These are phyloP conservation scores for Rhodotorula toruloides DNA, from an alignment of 768 basidiomycete species.

Conservation along the genomic window DNA sequence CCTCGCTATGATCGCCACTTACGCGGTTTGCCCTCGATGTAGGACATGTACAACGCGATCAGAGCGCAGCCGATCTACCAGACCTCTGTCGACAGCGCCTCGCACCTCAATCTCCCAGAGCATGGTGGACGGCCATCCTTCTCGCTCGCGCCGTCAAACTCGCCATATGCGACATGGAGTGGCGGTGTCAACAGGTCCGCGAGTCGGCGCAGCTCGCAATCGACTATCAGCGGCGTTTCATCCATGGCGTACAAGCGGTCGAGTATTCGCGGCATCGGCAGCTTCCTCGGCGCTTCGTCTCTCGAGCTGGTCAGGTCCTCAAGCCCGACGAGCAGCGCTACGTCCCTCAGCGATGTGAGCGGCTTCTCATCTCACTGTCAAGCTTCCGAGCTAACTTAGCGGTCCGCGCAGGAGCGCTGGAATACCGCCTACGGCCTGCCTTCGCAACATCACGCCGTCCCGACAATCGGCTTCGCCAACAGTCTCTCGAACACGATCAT, in stretches of 20 bases:
- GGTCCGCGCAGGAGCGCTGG: conserved; percentile 51
- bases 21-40: conserved; percentile 48
- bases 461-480: conserved; percentile 91
- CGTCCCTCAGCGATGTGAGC: conserved; percentile 68
- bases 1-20: conserved; percentile 1
- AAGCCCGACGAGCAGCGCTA: conserved; percentile 92
- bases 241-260: conserved; percentile 70
- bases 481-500: conserved; percentile 98
- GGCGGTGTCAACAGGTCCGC: conserved; percentile 30
- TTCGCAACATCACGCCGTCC: conserved; percentile 47
- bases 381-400: conserved; percentile 29
- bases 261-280: conserved; percentile 81
- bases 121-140: conserved; percentile 29
- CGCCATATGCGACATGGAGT: conserved; percentile 42
- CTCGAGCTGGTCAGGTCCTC: conserved; percentile 64
- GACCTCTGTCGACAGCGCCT: not conserved
- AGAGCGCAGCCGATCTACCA: conserved; percentile 50
- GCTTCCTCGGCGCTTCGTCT: conserved; percentile 66
- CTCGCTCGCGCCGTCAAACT: conserved; percentile 27
- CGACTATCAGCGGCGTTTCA: not conserved
- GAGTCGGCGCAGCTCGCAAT: conserved; percentile 55
- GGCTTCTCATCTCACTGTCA: not conserved
- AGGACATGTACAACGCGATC: conserved; percentile 86
- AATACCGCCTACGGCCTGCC: conserved; percentile 33
- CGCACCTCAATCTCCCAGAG: conserved; percentile 39